Percentiles rank a stretch among this genome's conserved stretches.
phyloP scores from a whole-genome alignment of 257 asterid genomes.

The Nemophila menziesii region DNA sequence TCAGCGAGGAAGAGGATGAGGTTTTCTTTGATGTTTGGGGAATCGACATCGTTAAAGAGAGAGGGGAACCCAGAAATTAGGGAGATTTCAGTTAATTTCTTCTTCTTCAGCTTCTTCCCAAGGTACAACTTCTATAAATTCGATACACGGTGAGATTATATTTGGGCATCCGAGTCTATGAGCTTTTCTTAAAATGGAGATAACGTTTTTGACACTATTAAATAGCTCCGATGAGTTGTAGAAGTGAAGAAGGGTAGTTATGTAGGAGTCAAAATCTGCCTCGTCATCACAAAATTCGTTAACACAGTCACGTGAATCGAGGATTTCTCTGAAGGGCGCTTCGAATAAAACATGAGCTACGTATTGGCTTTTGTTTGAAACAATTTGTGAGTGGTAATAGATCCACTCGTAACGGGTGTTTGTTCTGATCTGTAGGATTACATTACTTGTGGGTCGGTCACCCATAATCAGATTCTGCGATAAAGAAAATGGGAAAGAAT shows the following conservation, averaged over 20 bases:
- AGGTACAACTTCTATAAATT: conserved; percentile 79
- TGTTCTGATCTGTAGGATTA: conserved; percentile 73
- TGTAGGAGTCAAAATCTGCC: conserved; percentile 47
- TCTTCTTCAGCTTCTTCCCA: conserved; percentile 97
- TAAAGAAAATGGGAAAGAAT: neutral
- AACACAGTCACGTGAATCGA: conserved; percentile 83
- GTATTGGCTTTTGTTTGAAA: conserved; percentile 49
- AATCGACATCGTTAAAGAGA: conserved; percentile 30
- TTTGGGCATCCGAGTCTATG: conserved; percentile 62
- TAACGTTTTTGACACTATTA: conserved; percentile 54
- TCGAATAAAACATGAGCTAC: conserved; percentile 74
- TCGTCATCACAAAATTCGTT: conserved; percentile 79
- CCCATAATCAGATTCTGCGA: conserved; percentile 45
- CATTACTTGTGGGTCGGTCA: conserved; percentile 69
- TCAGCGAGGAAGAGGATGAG: conserved; percentile 85
- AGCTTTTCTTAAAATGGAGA: conserved; percentile 58
- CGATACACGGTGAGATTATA: conserved; percentile 50
- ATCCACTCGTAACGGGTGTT: conserved; percentile 75
- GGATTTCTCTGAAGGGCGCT: conserved; percentile 90
- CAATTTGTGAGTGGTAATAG: conserved; percentile 59
- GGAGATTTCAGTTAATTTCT: conserved; percentile 57
- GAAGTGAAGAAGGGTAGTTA: conserved; percentile 51
- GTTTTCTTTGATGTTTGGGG: conserved; percentile 52
- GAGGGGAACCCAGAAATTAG: too few relatives aligned
- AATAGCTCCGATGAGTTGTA: conserved; percentile 32